Evolutionary conservation across 1,284 basidiomycete genomes (phyloP), one percentile per base, ranked within the genome.

Genomic region (Jaminaea rosea): DNA sequence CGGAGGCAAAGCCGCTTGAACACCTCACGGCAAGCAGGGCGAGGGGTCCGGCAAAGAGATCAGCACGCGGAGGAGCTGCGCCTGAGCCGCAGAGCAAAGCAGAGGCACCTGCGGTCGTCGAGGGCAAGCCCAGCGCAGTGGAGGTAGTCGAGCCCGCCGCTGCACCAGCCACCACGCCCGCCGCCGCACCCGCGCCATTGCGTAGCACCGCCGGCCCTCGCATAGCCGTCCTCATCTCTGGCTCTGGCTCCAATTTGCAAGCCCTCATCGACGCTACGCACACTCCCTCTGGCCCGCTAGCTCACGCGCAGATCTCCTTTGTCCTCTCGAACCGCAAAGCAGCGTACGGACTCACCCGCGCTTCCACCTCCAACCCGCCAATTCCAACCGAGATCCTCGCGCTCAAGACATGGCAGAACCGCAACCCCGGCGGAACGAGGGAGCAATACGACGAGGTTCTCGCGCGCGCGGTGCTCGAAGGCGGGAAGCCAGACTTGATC

Each of bases 281-380:
- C 39, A 8, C 15, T 8, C 88, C 37, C 84, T 88, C 24, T 39
- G 53, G 57, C 19, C 26, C 54, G 21, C 62, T 72, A 26, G 53
- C 56, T 1, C 75, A 84, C 56, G 79, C 85, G 1, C 76, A 80
- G 47, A 87, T 98, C 73, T 80, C 80, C 39, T 82, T 86, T 61
- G 93, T 98, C 34, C 76, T 98, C 52, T 96, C 93, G 1, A 96
- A 93, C 70, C 82, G 90, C 37, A 93, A 92, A 68, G 84, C 85
- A 21, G 93, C 91, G 2, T 89, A 86, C 67, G 94, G 93, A 1
- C 80, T 98, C 24, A 81, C 81, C 4, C 84, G 93, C 26, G 93
- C 92, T 5, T 83, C 85, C 3, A 70, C 68, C 21, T 86, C 86
- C 0, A 80, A 85, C 0, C 68, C 68, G 9, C 39, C 39, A n/a